These are phyloP conservation scores for Lachancea fermentati DNA, from an alignment of 805 yeast species.

Conservation along the genomic window DNA sequence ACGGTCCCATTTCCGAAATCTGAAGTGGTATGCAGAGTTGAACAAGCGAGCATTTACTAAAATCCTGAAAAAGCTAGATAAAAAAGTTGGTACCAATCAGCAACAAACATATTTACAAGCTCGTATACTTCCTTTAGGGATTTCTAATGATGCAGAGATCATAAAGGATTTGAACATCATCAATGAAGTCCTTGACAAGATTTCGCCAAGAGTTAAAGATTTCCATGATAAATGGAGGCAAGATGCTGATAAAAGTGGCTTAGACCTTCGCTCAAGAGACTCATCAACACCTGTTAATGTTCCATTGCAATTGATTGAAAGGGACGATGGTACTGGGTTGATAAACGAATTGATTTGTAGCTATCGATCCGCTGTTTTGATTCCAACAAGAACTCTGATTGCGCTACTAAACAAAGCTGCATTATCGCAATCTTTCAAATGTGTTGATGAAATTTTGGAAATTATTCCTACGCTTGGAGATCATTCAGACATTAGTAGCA, in stretches of 20 bases:
- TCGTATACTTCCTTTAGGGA: constrained; percentile 67
- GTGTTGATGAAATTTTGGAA: constrained; percentile 53
- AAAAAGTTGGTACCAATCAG: constrained; percentile 60
- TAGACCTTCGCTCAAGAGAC: constrained; percentile 2
- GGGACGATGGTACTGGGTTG: constrained; percentile 43
- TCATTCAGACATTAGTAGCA: constrained; percentile 66
- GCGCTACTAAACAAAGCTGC: constrained; percentile 64
- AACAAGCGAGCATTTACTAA: constrained; percentile 86
- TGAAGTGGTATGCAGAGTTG: constrained; percentile 91
- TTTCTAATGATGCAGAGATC: constrained; percentile 66
- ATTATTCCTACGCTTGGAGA: constrained; percentile 52
- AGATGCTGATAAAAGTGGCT: neutral
- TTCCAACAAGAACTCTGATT: constrained; percentile 51
- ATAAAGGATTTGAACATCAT: constrained; percentile 47
- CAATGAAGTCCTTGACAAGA: constrained; percentile 45
- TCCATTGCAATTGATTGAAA: constrained; percentile 26
- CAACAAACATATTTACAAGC: constrained; percentile 56
- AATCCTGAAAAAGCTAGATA: constrained; percentile 85
- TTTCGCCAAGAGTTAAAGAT: constrained; percentile 39
- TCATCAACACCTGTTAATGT: constrained; percentile 9
- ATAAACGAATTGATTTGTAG: constrained; percentile 38
- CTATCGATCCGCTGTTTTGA: constrained; percentile 41
- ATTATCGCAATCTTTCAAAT: constrained; percentile 44
- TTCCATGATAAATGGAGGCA: constrained; percentile 2
- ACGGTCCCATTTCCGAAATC: constrained; percentile 67